Percentiles rank a stretch among this genome's conserved stretches.
These are phyloP conservation scores for Russula sp. DNA, from an alignment of 768 basidiomycete species.

Conservation along the genomic window DNA sequence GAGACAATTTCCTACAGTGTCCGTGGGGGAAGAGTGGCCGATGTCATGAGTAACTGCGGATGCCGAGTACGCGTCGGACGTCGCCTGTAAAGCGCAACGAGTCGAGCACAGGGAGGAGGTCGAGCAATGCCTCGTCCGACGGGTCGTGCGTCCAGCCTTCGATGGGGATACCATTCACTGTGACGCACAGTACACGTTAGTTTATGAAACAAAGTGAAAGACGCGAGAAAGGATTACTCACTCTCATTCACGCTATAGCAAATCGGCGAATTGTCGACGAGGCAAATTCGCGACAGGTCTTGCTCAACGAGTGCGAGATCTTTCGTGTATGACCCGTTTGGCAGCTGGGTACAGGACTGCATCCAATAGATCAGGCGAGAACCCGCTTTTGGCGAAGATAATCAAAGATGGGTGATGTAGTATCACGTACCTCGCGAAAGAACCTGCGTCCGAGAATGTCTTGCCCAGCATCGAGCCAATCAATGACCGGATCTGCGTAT, in stretches of 20 bases:
- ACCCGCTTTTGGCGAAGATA: background rate
- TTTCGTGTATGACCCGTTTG: slow-evolving; percentile 93
- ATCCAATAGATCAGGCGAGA: slow-evolving; percentile 6
- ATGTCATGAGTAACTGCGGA: slow-evolving; percentile 50
- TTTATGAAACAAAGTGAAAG: slow-evolving; percentile 1
- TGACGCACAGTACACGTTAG: slow-evolving; percentile 1
- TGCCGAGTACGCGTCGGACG: slow-evolving; percentile 86
- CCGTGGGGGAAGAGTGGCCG: background rate
- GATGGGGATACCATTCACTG: slow-evolving; percentile 97
- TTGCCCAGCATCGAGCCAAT: slow-evolving; percentile 95
- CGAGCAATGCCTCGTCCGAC: slow-evolving; percentile 92
- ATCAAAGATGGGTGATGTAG: background rate
- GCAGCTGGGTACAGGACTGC: slow-evolving; percentile 88
- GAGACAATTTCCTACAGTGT: background rate
- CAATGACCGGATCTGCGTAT: slow-evolving; percentile 99
- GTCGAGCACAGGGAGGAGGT: slow-evolving; percentile 92
- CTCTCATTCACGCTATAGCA: slow-evolving; percentile 93
- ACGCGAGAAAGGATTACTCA: slow-evolving; percentile 38
- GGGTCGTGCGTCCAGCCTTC: slow-evolving; percentile 99
- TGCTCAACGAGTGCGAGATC: slow-evolving; percentile 83
- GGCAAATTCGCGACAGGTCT: slow-evolving; percentile 89
- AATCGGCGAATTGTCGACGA: slow-evolving; percentile 94
- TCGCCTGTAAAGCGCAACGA: slow-evolving; percentile 94
- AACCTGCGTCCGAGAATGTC: slow-evolving; percentile 85
- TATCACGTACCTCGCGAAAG: slow-evolving; percentile 72